These are phyloP conservation scores for Lasiosphaeriaceae sp. DNA, from an alignment of 495 filamentous ascomycete species.

Conservation along the genomic window DNA sequence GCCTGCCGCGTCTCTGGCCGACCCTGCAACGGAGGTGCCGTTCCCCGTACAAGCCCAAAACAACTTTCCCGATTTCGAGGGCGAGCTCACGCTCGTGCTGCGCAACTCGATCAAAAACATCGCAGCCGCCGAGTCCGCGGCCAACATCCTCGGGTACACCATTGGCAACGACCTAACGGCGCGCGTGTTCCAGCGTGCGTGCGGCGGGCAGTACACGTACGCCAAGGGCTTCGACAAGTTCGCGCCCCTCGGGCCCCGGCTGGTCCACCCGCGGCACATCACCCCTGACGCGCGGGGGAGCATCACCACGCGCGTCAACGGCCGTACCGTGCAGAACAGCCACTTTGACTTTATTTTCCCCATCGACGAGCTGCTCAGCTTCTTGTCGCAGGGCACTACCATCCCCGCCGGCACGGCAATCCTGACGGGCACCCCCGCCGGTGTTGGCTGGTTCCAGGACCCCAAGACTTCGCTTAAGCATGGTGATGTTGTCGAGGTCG, in stretches of 20 bases:
- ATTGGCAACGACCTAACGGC: conserved; percentile 23
- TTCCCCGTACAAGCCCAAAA: conserved; percentile 43
- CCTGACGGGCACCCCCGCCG: conserved; percentile 40
- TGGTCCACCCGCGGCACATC: conserved; percentile 36
- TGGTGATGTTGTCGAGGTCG: conserved; percentile 58
- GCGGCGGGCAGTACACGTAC: conserved; percentile 29
- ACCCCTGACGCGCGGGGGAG: neutral
- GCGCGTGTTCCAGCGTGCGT: conserved; percentile 15
- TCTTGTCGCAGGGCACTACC: conserved; percentile 33
- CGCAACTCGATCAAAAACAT: conserved; percentile 35
- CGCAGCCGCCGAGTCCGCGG: conserved; percentile 24
- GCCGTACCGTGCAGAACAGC: conserved; percentile 1
- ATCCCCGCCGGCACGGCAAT: conserved; percentile 33
- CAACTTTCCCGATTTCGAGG: conserved; percentile 43
- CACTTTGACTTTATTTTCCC: conserved; percentile 1
- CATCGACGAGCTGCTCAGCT: neutral
- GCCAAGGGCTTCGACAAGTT: conserved; percentile 37
- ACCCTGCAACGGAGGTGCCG: conserved; percentile 18
- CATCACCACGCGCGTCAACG: conserved; percentile 2
- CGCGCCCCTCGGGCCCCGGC: conserved; percentile 42
- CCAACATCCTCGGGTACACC: conserved; percentile 34
- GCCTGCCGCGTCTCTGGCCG: conserved; percentile 40
- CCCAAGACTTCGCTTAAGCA: conserved; percentile 55
- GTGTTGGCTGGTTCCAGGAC: conserved; percentile 37
- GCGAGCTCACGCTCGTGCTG: conserved; percentile 36